Conservation (phyloP, 140 eudicot genomes). For the Flaveria floridana region DNA sequence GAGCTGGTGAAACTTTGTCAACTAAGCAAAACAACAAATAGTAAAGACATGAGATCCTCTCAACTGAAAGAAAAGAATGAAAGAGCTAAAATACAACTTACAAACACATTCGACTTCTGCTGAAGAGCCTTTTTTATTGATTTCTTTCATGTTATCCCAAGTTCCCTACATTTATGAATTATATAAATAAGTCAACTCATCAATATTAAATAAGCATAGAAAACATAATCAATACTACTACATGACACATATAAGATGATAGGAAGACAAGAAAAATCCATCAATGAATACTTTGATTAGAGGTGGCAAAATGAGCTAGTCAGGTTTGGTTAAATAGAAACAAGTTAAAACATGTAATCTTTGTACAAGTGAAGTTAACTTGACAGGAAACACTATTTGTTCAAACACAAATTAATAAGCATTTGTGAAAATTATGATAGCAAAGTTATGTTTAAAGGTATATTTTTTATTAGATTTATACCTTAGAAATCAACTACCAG, state of each 20-base stretch:
- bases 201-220: background rate
- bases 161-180: slow-evolving; percentile 24
- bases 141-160: background rate
- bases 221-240: slow-evolving; percentile 12
- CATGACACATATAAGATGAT: slow-evolving; percentile 16
- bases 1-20: slow-evolving; percentile 26
- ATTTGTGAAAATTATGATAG: background rate
- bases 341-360: background rate
- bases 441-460: background rate
- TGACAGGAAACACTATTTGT: background rate
- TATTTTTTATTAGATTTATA: background rate
- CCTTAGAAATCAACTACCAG: background rate
- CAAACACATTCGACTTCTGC: slow-evolving; percentile 17
- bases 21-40: background rate
- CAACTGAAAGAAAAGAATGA: background rate
- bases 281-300: background rate
- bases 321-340: background rate
- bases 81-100: slow-evolving; percentile 23
- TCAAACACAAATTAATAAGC: background rate
- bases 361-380: background rate
- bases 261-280: background rate
- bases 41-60: slow-evolving; percentile 13
- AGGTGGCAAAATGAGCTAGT: background rate
- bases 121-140: background rate
- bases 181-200: background rate